Evolutionary conservation across 2,329 filamentous ascomycete species (phyloP).

Genomic region (Diaporthe australafricana): DNA sequence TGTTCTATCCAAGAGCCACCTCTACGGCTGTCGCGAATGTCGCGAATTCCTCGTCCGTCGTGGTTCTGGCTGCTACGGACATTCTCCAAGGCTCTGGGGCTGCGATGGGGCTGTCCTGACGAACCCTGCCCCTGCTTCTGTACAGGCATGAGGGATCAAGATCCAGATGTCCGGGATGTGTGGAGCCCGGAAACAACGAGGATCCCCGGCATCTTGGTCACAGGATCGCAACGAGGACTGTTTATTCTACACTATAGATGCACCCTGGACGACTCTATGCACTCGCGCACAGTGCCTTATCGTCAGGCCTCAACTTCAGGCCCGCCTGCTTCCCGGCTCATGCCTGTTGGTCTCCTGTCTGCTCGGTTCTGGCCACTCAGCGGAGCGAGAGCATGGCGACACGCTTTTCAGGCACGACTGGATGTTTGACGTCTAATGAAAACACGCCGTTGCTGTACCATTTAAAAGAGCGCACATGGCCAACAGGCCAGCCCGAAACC

Average conservation of each 20-base stretch:
- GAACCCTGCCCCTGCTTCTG: constrained; percentile 11
- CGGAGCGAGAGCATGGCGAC: background rate
- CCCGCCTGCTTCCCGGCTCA: constrained; percentile 18
- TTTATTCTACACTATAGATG: background rate
- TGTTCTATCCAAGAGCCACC: too few species aligned
- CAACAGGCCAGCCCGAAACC: constrained; percentile 1
- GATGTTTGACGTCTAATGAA: constrained; percentile 13
- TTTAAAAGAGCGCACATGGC: background rate
- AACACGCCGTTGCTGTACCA: background rate
- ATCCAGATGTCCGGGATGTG: constrained; percentile 26
- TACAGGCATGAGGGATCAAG: constrained; percentile 9
- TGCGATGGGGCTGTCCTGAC: background rate
- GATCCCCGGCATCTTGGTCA: constrained; percentile 17
- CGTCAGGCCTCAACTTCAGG: constrained; percentile 22
- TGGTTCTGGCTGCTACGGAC: background rate
- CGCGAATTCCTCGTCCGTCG: background rate
- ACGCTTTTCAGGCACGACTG: background rate
- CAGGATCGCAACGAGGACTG: constrained; percentile 11
- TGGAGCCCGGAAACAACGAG: constrained; percentile 21
- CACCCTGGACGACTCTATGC: constrained; percentile 14
- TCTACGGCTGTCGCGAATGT: background rate
- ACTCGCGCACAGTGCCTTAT: background rate
- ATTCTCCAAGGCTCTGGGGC: constrained; percentile 3
- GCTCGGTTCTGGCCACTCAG: background rate
- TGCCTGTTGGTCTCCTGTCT: too few species aligned